Base-by-base conservation (phyloP, 352 stramenopile genomes). In the Pythium dissimile region DNA sequence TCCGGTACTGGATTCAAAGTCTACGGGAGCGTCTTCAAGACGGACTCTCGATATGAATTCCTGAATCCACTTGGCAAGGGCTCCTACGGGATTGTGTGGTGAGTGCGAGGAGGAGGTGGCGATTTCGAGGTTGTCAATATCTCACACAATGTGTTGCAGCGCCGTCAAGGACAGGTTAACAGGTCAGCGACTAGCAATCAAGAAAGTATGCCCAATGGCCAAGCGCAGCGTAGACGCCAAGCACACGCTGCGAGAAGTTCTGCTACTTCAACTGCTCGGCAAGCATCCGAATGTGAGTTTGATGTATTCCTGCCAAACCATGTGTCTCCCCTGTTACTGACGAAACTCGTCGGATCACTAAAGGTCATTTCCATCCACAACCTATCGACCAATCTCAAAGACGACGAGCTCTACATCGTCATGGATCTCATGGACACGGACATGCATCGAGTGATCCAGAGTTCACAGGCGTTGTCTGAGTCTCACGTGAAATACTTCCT, bases 401-500 rank as follows among this genome's bases (percentile, higher is more conserved):
- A 96, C 48, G 92, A 98, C 48, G 92, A 97, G 63, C 69, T 98
- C n/a, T 98, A 98, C 64, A 96, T 98, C 39, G 71, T 97, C 6
- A 97, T 98, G 91, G 89, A 98, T 42, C 83, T 97, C 55, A 93
- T 98, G 77, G 93, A 98, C 66, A 97, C 85, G 2, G 93, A 98
- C 59, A 71, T 98, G 69, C 87, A 96, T 44, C 77, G 83, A 16
- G 80, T 96, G 41, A 94, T 96, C 18, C 83, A 95, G 49, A 93
- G 80, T 53, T 84, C 80, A 2, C 80, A 90, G 54, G 55, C 71
- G 20, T 73, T 92, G 16, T 88, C 80, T 1, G 80, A 90, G 51
- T 73, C 76, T 1, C 82, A 92, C 37, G 64, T 85, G 52, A 94
- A 95, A 43, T 97, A 91, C 59, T 97, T 98, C 61, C 73, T 98